A percentile compares a stretch with the other conserved stretches of the same genome.
Conservation (phyloP, 2,329 filamentous ascomycete species). For the Beauveria sp. region DNA sequence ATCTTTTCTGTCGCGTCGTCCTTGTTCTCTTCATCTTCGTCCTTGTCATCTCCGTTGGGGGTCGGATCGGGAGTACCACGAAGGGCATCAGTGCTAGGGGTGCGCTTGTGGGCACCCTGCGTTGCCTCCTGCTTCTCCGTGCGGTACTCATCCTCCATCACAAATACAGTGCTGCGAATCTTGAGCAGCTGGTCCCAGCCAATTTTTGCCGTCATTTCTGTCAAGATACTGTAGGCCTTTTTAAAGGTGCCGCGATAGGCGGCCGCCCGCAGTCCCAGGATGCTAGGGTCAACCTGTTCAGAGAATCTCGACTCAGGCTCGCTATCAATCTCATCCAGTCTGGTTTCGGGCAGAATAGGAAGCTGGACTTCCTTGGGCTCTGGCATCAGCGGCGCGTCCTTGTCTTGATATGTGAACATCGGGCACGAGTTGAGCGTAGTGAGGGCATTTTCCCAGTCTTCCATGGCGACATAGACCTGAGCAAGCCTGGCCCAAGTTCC, state of each 20-base stretch:
- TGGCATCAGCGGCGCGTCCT: constrained; percentile 90
- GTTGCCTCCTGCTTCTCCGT: constrained; percentile 67
- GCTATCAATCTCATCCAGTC: constrained; percentile 93
- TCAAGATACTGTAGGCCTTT: constrained; percentile 87
- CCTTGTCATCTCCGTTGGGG: constrained; percentile 38
- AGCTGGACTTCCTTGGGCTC: constrained; percentile 83
- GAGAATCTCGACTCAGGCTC: constrained; percentile 72
- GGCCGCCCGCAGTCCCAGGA: constrained; percentile 78
- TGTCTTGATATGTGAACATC: constrained; percentile 99
- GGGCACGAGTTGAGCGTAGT: constrained; percentile 96
- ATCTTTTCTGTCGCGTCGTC: constrained; percentile 25
- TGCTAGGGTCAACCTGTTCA: constrained; percentile 79
- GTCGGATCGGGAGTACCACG: constrained; percentile 59
- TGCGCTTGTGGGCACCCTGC: constrained; percentile 49
- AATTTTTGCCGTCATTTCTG: constrained; percentile 92
- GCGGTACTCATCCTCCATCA: constrained; percentile 98
- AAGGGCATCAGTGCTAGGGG: constrained; percentile 72
- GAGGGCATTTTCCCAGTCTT: constrained; percentile 94
- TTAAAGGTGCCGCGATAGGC: constrained; percentile 92
- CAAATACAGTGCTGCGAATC: constrained; percentile 93
- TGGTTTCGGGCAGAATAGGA: constrained; percentile 79
- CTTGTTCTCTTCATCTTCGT: constrained; percentile 27
- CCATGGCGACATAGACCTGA: constrained; percentile 86
- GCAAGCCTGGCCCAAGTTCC: constrained; percentile 91
- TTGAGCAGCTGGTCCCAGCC: constrained; percentile 95